A percentile compares a stretch with the other conserved stretches of the same genome.
phyloP scores from a whole-genome alignment of 371 early-diverging fungal species.

The Circinella minor region DNA sequence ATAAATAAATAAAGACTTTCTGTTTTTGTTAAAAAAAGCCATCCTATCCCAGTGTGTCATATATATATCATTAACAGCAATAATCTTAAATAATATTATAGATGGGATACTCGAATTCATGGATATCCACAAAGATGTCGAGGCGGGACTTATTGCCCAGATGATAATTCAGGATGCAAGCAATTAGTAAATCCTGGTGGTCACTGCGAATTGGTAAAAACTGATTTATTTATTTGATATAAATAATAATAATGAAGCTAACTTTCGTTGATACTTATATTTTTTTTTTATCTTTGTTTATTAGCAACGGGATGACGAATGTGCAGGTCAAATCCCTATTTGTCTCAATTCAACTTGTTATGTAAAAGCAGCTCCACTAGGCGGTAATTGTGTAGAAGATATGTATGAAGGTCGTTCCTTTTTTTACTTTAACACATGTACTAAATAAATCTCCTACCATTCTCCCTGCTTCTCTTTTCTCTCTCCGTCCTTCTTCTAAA shows the following conservation, averaged over 20 bases:
- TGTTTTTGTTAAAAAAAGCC: neutral
- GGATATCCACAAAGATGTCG: constrained; percentile 39
- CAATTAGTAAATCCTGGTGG: constrained; percentile 28
- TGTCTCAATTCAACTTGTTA: constrained; percentile 47
- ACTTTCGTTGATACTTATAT: neutral
- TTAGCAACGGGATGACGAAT: constrained; percentile 53
- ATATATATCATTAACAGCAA: constrained; percentile 35
- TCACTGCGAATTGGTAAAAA: constrained; percentile 38
- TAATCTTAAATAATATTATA: constrained; percentile 43
- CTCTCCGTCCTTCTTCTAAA: neutral
- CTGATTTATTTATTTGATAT: neutral
- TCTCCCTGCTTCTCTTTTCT: too few relatives aligned
- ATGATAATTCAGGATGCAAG: constrained; percentile 38
- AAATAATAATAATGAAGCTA: neutral
- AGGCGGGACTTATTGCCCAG: constrained; percentile 42
- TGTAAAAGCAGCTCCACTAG: constrained; percentile 43
- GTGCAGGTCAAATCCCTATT: constrained; percentile 34
- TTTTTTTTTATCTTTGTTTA: neutral
- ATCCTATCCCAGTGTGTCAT: too few relatives aligned
- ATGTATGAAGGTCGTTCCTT: constrained; percentile 23
- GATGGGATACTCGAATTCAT: constrained; percentile 37
- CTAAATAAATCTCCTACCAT: too few relatives aligned
- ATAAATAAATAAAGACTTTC: neutral
- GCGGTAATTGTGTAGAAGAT: constrained; percentile 43
- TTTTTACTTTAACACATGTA: too few relatives aligned